Evolutionary conservation across 495 filamentous ascomycete species (phyloP).

Genomic region (Apodospora peruviana): DNA sequence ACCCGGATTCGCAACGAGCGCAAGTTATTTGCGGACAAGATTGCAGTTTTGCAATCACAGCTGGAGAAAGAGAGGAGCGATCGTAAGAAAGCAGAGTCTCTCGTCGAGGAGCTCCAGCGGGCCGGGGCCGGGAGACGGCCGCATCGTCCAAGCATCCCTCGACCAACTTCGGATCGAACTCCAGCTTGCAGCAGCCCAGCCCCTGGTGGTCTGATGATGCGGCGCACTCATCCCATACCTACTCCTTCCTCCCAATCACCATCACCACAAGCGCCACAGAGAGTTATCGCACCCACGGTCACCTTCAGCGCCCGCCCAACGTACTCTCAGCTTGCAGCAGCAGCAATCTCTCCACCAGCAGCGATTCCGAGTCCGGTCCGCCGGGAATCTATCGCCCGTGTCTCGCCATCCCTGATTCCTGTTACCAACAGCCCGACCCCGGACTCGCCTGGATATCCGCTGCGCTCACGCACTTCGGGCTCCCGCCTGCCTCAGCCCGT

Average conservation of each 20-base stretch:
- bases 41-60: conserved; percentile 18
- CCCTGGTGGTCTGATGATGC: background rate
- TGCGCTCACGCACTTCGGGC: conserved; percentile 24
- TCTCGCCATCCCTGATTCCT: background rate
- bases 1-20: conserved; percentile 23
- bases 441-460: conserved; percentile 12
- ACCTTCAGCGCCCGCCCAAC: conserved; percentile 7
- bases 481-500: conserved; percentile 24
- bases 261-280: background rate
- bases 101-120: conserved; percentile 14
- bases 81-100: conserved; percentile 11
- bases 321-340: conserved; percentile 16
- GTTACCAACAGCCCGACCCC: conserved; percentile 11
- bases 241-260: background rate
- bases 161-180: conserved; percentile 7
- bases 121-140: conserved; percentile 1
- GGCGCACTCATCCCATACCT: background rate
- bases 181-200: background rate
- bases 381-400: conserved; percentile 11
- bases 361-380: background rate
- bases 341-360: conserved; percentile 5
- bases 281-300: conserved; percentile 4
- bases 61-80: conserved; percentile 22
- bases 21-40: conserved; percentile 12
- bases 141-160: conserved; percentile 6